Evolutionary conservation across 768 basidiomycete species (phyloP).

Genomic region (Leccinum imitatum): DNA sequence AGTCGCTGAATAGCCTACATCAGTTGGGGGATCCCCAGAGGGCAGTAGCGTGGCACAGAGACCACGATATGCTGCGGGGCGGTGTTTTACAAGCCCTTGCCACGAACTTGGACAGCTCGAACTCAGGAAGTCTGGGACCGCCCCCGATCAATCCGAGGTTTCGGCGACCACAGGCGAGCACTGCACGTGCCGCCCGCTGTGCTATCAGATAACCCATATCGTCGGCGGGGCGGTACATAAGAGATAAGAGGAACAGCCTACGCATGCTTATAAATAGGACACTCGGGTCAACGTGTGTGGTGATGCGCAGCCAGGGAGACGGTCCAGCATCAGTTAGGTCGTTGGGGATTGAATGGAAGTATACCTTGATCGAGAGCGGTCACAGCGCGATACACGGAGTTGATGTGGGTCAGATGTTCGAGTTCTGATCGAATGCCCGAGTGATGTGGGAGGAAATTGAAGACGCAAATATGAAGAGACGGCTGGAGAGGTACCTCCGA

Average conservation of each 20-base stretch:
- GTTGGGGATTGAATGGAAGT: slow-evolving; percentile 14
- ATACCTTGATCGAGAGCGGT: slow-evolving; percentile 17
- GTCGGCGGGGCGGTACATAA: slow-evolving; percentile 7
- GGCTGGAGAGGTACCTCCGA: neutral
- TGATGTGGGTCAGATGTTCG: slow-evolving; percentile 20
- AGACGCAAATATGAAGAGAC: neutral
- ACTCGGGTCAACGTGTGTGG: slow-evolving; percentile 17
- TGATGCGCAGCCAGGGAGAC: slow-evolving; percentile 21
- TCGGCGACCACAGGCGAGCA: slow-evolving; percentile 30
- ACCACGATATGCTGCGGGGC: slow-evolving; percentile 17
- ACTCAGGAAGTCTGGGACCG: slow-evolving; percentile 18
- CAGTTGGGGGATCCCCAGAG: slow-evolving; percentile 8
- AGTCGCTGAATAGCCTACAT: slow-evolving; percentile 20
- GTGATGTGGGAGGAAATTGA: slow-evolving; percentile 6
- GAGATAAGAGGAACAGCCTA: slow-evolving; percentile 9
- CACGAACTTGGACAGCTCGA: slow-evolving; percentile 19
- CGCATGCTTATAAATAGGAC: slow-evolving; percentile 3
- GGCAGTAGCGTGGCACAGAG: slow-evolving; percentile 10
- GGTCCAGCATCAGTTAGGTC: neutral
- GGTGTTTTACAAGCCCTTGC: slow-evolving; percentile 23
- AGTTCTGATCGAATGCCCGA: slow-evolving; percentile 3
- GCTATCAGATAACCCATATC: slow-evolving; percentile 22
- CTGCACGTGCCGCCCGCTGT: slow-evolving; percentile 9
- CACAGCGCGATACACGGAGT: slow-evolving; percentile 20
- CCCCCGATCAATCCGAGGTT: slow-evolving; percentile 29